Base-by-base conservation (phyloP, 1,284 basidiomycete species). In the Tremellales sp. region DNA sequence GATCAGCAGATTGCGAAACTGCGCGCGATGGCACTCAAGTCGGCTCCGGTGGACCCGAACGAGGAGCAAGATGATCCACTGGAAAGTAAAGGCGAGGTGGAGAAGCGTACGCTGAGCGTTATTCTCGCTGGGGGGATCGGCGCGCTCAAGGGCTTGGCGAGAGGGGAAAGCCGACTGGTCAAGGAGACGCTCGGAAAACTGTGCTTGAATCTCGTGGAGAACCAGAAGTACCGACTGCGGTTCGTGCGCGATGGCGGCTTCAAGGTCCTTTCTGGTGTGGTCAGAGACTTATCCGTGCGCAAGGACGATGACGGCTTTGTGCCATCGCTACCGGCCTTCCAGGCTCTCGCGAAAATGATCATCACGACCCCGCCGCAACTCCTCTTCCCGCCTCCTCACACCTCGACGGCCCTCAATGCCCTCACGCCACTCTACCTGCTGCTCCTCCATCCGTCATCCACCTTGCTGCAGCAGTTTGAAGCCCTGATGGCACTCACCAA, bases 401-500 rank as follows among this genome's bases (percentile, higher is more conserved):
- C 82, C 31, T 83, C 85, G 2, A 81, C 81, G 2, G 77, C 86
- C n/a, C 80, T 84, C 58, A 87, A 93, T 65, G 82, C 83, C 4
- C 82, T 94, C 46, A 79, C 83, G 1, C 89, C 89, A 0, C 75
- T 95, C 38, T 79, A 84, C 1, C 68, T 81, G 26, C 74, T 93
- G 45, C 76, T 95, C 28, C 77, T 81, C 37, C 81, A 86, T 58
- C 72, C 81, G 0, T 76, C 79, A 0, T 80, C 89, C 1, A 81
- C 73, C 24, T 78, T 86, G 27, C 75, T 97, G 13, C 90, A 97
- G 63, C 79, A 80, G 36, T 98, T 98, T 63, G 94, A 98, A 70
- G 82, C 84, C 3, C 77, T 92, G 53, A 93, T 98, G 87, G 93
- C 92, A 1, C 78, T 98, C 40, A 98, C 94, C 4, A 98, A 98